Evolutionary conservation across 345 rosid genomes (phyloP).

Genomic region (Anacardium occidentale): DNA sequence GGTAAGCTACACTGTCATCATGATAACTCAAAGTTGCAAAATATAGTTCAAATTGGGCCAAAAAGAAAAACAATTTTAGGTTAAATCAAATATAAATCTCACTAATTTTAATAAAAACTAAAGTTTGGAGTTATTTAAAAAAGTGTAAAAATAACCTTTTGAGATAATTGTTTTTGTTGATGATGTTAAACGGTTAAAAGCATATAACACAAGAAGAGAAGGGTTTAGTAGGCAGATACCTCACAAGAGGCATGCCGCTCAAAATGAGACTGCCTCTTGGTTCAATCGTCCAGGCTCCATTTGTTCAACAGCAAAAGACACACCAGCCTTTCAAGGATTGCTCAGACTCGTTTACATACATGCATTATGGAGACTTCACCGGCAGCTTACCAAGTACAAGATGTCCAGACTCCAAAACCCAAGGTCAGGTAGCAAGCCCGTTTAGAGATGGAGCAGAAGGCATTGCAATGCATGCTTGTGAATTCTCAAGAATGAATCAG

Average conservation of each 20-base stretch:
- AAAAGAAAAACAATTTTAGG: no score
- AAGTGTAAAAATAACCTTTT: neutral
- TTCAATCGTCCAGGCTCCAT: conserved; percentile 69
- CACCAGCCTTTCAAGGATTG: conserved; percentile 80
- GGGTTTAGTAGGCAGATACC: conserved; percentile 60
- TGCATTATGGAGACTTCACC: conserved; percentile 45
- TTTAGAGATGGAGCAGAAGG: conserved; percentile 49
- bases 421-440: conserved; percentile 48
- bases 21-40: neutral
- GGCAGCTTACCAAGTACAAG: conserved; percentile 58
- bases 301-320: conserved; percentile 69
- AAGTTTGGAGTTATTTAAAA: neutral
- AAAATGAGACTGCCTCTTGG: conserved; percentile 86
- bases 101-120: neutral
- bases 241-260: conserved; percentile 73
- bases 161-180: neutral
- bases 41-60: neutral
- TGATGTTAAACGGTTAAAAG: conserved; percentile 45
- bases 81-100: neutral
- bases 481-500: conserved; percentile 40
- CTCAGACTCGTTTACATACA: conserved; percentile 54
- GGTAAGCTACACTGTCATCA: conserved; percentile 31
- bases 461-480: conserved; percentile 29
- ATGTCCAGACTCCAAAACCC: conserved; percentile 53
- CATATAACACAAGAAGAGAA: conserved; percentile 63